A percentile compares a stretch with the other conserved stretches of the same genome.
These are phyloP conservation scores for Monarda citriodora DNA, from an alignment of 305 asterid species.

Conservation along the genomic window DNA sequence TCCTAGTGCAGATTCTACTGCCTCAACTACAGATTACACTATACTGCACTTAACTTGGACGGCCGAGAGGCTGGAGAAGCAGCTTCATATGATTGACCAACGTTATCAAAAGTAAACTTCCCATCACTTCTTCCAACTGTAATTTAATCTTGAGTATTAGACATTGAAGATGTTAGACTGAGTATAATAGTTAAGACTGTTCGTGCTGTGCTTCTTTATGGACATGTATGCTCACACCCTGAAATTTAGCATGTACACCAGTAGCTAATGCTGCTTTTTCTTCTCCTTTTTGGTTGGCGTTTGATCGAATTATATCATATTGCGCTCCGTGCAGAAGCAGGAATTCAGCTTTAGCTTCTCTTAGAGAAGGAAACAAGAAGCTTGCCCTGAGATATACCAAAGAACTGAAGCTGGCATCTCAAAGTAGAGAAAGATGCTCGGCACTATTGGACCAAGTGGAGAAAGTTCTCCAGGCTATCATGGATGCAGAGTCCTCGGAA, in stretches of 20 bases:
- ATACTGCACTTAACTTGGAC: slow-evolving; percentile 77
- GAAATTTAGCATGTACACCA: background rate
- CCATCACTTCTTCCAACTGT: background rate
- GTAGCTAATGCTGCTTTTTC: background rate
- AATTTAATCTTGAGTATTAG: background rate
- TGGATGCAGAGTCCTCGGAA: slow-evolving; percentile 81
- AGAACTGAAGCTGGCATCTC: slow-evolving; percentile 65
- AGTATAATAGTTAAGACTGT: background rate
- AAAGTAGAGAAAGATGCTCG: slow-evolving; percentile 75
- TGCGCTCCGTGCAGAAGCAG: slow-evolving; percentile 53
- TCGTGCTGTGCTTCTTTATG: background rate
- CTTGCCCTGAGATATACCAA: slow-evolving; percentile 66
- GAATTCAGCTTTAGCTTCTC: slow-evolving; percentile 55
- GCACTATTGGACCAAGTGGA: slow-evolving; percentile 73
- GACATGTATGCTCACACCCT: too few relatives aligned
- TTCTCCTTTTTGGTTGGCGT: background rate
- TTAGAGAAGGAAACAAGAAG: slow-evolving; percentile 55
- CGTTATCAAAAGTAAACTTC: slow-evolving; percentile 57
- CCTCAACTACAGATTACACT: slow-evolving; percentile 56
- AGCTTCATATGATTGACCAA: slow-evolving; percentile 62
- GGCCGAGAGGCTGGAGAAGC: slow-evolving; percentile 70
- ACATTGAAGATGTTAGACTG: background rate
- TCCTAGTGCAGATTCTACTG: slow-evolving; percentile 46
- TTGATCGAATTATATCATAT: slow-evolving; percentile 1
- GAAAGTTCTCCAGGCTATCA: slow-evolving; percentile 62